These are phyloP conservation scores for Candida peoriensis DNA, from an alignment of 805 yeast genomes.

Conservation along the genomic window DNA sequence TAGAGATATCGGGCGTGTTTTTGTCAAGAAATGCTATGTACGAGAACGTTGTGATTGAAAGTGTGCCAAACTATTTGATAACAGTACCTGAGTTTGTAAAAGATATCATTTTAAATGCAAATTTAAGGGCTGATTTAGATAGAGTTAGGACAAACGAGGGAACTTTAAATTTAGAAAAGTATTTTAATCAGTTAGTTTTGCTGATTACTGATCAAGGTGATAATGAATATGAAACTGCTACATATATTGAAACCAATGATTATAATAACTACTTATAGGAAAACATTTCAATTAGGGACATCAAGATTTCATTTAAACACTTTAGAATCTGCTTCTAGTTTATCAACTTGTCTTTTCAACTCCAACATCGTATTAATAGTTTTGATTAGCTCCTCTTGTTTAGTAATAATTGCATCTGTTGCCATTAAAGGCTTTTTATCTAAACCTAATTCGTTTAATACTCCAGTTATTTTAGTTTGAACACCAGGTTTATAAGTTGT, in stretches of 20 bases:
- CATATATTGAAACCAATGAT: no score
- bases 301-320: slow-evolving; percentile 30
- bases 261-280: no score
- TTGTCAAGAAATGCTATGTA: slow-evolving; percentile 8
- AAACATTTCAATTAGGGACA: no score
- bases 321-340: slow-evolving; percentile 72
- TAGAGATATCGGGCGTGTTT: slow-evolving; percentile 10
- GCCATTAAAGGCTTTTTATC: slow-evolving; percentile 86
- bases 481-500: slow-evolving; percentile 74
- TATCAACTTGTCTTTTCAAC: slow-evolving; percentile 81
- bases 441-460: slow-evolving; percentile 73
- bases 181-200: slow-evolving; percentile 1
- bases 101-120: slow-evolving; percentile 12
- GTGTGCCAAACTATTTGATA: slow-evolving; percentile 11
- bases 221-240: no score
- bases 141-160: not conserved
- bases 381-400: slow-evolving; percentile 70
- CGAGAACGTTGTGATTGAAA: slow-evolving; percentile 5
- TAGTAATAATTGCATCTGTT: slow-evolving; percentile 68
- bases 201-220: no score
- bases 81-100: slow-evolving; percentile 13
- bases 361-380: slow-evolving; percentile 71
- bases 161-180: not conserved
- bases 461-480: slow-evolving; percentile 54
- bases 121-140: no score